Percentiles rank a stretch among this genome's conserved stretches.
phyloP scores from a whole-genome alignment of 163 green algal species.

The Coccomyxa subellipsoidea region DNA sequence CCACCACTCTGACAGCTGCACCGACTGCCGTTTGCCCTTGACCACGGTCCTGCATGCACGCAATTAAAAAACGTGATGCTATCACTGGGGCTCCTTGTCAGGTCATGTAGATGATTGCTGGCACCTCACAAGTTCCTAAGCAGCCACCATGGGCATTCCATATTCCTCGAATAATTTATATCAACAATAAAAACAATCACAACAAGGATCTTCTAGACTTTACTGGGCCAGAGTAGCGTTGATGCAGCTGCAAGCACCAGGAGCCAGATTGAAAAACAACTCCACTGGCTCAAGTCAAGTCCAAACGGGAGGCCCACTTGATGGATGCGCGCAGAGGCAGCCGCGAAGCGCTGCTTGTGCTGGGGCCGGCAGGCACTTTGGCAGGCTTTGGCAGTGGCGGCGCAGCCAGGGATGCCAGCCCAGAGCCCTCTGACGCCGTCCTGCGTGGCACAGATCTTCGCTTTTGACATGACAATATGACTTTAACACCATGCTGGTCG shows the following conservation, averaged over 20 bases:
- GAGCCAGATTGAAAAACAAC: no score
- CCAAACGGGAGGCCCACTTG: no score
- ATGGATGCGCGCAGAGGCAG: background rate
- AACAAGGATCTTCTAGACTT: background rate
- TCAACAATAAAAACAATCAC: no score
- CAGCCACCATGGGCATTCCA: no score
- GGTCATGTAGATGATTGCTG: background rate
- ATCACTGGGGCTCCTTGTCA: background rate
- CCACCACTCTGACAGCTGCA: conserved; percentile 32
- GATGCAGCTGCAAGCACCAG: background rate
- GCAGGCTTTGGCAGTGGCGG: background rate
- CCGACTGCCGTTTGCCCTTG: background rate
- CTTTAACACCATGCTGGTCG: background rate
- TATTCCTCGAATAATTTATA: no score
- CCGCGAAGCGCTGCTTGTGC: background rate
- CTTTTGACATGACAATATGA: background rate
- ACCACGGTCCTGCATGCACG: background rate
- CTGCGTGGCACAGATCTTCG: background rate
- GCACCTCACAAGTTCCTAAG: background rate
- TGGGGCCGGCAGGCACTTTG: background rate
- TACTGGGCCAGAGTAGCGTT: background rate
- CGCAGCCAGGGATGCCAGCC: background rate
- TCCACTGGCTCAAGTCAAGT: no score
- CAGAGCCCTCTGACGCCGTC: background rate
- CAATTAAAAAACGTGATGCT: background rate